Conservation (phyloP, 1,284 basidiomycete species). For the Cryptococcus wingfieldii region DNA sequence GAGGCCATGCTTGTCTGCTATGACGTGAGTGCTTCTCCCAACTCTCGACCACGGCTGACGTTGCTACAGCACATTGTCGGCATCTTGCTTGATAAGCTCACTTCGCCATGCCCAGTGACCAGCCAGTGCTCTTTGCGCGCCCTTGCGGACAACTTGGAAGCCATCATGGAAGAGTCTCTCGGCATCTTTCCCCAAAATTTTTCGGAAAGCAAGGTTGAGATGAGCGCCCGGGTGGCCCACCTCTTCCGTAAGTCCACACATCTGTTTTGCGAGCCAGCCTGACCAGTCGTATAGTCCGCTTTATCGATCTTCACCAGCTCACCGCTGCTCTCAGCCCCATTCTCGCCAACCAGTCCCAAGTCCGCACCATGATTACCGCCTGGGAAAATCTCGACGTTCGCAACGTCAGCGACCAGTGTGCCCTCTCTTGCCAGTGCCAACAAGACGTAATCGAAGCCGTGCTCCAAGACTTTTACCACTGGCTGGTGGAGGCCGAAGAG, state of each 20-base stretch:
- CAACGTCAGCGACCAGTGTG: slow-evolving; percentile 32
- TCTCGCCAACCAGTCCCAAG: slow-evolving; percentile 24
- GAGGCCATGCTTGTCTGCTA: slow-evolving; percentile 21
- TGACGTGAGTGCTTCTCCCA: slow-evolving; percentile 20
- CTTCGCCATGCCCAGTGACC: slow-evolving; percentile 12
- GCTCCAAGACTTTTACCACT: slow-evolving; percentile 22
- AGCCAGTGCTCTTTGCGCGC: slow-evolving; percentile 19
- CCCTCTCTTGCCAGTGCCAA: slow-evolving; percentile 24
- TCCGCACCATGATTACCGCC: slow-evolving; percentile 26
- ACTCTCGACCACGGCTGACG: slow-evolving; percentile 9
- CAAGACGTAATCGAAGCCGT: slow-evolving; percentile 22
- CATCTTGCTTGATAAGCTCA: slow-evolving; percentile 25
- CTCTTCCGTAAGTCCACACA: slow-evolving; percentile 22
- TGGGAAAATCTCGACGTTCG: slow-evolving; percentile 33
- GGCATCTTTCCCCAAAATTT: slow-evolving; percentile 20
- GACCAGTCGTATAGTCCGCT: slow-evolving; percentile 21
- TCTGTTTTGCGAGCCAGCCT: not conserved
- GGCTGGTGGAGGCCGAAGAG: slow-evolving; percentile 23
- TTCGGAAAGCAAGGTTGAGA: slow-evolving; percentile 26
- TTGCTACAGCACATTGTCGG: slow-evolving; percentile 26
- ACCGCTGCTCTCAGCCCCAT: slow-evolving; percentile 32
- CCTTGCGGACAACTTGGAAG: slow-evolving; percentile 30
- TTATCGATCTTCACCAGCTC: slow-evolving; percentile 36
- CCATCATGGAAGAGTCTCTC: slow-evolving; percentile 26
- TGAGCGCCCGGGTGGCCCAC: slow-evolving; percentile 28